A percentile compares a stretch with the other conserved stretches of the same genome.
These are phyloP conservation scores for Fragaria iinumae DNA, from an alignment of 306 rosid genomes.

Conservation along the genomic window DNA sequence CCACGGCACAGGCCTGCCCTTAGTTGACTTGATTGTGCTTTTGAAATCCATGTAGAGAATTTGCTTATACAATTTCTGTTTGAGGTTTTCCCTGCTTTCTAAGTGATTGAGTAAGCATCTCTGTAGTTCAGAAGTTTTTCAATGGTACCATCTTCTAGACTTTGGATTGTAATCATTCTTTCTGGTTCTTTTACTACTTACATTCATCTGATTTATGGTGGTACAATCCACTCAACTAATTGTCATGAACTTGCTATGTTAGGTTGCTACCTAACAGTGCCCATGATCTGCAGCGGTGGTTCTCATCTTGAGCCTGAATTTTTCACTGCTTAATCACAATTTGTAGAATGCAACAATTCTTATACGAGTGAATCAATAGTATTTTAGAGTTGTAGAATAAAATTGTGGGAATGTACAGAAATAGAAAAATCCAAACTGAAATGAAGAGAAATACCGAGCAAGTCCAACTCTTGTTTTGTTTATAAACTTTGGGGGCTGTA, in stretches of 20 bases:
- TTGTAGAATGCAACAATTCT: not conserved
- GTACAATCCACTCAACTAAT: not conserved
- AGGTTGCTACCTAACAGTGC: not conserved
- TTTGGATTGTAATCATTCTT: slow-evolving; percentile 1
- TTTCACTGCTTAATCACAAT: not conserved
- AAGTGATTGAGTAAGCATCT: not conserved
- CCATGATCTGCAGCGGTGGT: not conserved
- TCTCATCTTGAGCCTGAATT: not conserved
- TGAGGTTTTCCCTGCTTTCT: not conserved
- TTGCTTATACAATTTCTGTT: not conserved
- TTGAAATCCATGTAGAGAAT: not conserved
- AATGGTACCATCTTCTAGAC: slow-evolving; percentile 14
- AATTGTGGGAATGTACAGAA: not conserved
- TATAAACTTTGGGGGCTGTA: not conserved
- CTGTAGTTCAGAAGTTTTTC: slow-evolving; percentile 10
- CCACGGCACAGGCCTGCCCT: not conserved
- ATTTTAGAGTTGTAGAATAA: not conserved
- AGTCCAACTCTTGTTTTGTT: too few species aligned
- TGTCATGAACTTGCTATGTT: not conserved
- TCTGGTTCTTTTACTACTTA: not conserved
- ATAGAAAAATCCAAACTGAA: not conserved
- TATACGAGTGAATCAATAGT: not conserved
- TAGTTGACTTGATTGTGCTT: not conserved
- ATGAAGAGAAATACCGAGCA: not conserved
- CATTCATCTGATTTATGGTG: not conserved